These are phyloP conservation scores for Physcomitrellopsis africana DNA, from an alignment of 225 moss, liverwort and hornwort genomes.

Conservation along the genomic window DNA sequence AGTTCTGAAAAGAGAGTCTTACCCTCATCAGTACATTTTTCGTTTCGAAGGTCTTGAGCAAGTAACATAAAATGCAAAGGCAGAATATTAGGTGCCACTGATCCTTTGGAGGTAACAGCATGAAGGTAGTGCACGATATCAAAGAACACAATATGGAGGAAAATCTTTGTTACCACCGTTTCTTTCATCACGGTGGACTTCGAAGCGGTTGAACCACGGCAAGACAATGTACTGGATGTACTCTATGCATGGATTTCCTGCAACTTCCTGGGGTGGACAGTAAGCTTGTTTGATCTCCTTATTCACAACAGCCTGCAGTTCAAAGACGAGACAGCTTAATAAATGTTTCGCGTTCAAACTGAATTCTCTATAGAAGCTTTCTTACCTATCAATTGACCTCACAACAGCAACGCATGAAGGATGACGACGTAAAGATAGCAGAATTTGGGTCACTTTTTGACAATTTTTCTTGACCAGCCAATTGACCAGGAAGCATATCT, in stretches of 20 bases:
- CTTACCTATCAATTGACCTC: neutral
- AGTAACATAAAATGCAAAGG: no score
- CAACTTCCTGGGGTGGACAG: conserved; percentile 67
- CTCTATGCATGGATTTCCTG: conserved; percentile 79
- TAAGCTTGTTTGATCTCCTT: conserved; percentile 80
- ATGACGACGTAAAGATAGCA: conserved; percentile 53
- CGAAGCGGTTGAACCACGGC: conserved; percentile 80
- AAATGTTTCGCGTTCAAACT: neutral
- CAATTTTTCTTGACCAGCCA: conserved; percentile 94
- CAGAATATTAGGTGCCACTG: neutral
- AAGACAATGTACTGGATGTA: conserved; percentile 85
- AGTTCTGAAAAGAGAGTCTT: conserved; percentile 34
- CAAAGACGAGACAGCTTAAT: conserved; percentile 6
- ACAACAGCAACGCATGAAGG: neutral
- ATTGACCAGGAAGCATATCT: conserved; percentile 84
- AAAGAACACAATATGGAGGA: neutral
- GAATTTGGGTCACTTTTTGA: conserved; percentile 89
- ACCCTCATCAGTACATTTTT: no score
- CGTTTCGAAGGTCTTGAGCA: no score
- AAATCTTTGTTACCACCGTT: conserved; percentile 72
- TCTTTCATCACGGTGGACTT: conserved; percentile 57
- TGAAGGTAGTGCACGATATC: neutral
- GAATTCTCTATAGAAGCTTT: neutral
- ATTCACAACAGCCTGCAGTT: conserved; percentile 69
- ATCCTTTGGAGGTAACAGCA: neutral